A percentile compares a stretch with the other conserved stretches of the same genome.
Conservation (phyloP, 495 filamentous ascomycete genomes). For the Bombardia bombarda region DNA sequence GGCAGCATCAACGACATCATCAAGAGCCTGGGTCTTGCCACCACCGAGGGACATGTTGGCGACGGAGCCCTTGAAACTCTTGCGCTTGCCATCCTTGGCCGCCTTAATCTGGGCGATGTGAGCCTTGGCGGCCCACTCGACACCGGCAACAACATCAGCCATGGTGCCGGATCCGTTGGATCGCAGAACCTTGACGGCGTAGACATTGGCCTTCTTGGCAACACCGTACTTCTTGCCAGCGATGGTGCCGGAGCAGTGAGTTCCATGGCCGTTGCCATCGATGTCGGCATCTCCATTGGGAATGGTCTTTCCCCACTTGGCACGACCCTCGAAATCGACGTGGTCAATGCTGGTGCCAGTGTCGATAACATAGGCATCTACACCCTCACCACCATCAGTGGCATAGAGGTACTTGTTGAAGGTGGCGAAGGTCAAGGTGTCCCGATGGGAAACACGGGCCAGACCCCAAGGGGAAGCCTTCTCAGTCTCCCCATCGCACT, state of each 20-base stretch:
- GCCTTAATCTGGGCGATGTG: conserved; percentile 66
- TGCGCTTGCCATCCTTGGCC: conserved; percentile 76
- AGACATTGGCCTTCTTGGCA: conserved; percentile 94
- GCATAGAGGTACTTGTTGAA: conserved; percentile 98
- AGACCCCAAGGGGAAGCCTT: conserved; percentile 96
- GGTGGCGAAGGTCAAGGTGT: conserved; percentile 74
- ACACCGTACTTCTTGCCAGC: conserved; percentile 99
- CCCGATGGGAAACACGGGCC: conserved; percentile 92
- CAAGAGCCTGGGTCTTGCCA: conserved; percentile 84
- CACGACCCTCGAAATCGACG: conserved; percentile 95
- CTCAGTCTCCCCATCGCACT: conserved; percentile 51
- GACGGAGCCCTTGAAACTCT: conserved; percentile 96
- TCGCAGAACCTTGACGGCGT: conserved; percentile 94
- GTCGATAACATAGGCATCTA: conserved; percentile 98
- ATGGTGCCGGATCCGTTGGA: conserved; percentile 98
- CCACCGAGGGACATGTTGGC: conserved; percentile 99
- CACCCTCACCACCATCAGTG: conserved; percentile 86
- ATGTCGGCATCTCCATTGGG: conserved; percentile 72
- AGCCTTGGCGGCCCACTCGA: conserved; percentile 82
- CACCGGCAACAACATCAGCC: conserved; percentile 97
- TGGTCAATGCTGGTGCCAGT: conserved; percentile 91
- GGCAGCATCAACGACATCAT: conserved; percentile 88
- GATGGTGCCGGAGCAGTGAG: conserved; percentile 97
- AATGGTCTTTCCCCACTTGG: conserved; percentile 94
- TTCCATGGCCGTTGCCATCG: conserved; percentile 98